Evolutionary conservation across 2,329 filamentous ascomycete species (phyloP).

Genomic region (Beauveria pseudobassiana): DNA sequence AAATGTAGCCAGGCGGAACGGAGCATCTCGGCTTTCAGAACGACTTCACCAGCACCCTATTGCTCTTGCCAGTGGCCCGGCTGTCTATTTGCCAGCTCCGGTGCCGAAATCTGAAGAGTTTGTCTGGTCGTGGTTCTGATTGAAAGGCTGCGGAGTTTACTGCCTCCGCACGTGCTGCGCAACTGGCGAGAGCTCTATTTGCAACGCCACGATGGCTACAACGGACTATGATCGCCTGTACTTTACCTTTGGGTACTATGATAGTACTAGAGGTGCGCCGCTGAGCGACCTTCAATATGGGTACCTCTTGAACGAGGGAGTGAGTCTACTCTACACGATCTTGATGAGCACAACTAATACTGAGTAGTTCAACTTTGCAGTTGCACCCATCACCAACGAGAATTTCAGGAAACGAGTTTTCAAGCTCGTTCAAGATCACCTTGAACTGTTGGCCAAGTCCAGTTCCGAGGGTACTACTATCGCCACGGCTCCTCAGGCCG

Average conservation of each 20-base stretch:
- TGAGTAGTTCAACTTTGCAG: slow-evolving; percentile 69
- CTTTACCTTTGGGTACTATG: slow-evolving; percentile 73
- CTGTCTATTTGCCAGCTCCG: neutral
- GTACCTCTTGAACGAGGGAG: slow-evolving; percentile 60
- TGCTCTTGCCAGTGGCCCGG: neutral
- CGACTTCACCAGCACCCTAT: neutral
- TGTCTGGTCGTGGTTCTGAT: neutral
- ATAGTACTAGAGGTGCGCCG: slow-evolving; percentile 52
- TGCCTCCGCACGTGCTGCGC: neutral
- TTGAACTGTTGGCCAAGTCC: slow-evolving; percentile 36
- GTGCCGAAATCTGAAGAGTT: neutral
- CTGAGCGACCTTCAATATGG: slow-evolving; percentile 58
- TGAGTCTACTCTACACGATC: slow-evolving; percentile 34
- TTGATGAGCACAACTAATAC: slow-evolving; percentile 14
- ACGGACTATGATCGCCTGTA: slow-evolving; percentile 24
- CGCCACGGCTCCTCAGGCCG: slow-evolving; percentile 39
- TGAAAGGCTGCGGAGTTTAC: neutral
- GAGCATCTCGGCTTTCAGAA: neutral
- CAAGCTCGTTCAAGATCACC: slow-evolving; percentile 50
- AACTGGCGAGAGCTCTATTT: slow-evolving; percentile 15
- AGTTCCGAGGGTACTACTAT: slow-evolving; percentile 31
- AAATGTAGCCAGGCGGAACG: neutral
- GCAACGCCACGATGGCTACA: neutral
- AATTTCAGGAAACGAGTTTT: slow-evolving; percentile 65
- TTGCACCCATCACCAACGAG: slow-evolving; percentile 67